Base-by-base conservation (phyloP, 2,329 filamentous ascomycete genomes). In the Aspergillus nomiae region DNA sequence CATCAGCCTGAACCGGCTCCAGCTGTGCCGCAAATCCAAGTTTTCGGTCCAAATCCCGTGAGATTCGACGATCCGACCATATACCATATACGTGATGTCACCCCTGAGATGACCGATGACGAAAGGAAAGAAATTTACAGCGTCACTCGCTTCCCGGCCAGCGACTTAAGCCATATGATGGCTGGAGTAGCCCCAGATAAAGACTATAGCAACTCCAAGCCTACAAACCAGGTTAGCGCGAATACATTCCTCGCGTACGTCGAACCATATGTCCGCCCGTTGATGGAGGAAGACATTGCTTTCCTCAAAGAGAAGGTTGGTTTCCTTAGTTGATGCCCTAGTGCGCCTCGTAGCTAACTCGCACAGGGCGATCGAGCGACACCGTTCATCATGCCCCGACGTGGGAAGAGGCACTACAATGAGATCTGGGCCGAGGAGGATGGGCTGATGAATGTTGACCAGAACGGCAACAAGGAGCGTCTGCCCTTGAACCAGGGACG, bases 391-490 rank as follows among this genome's bases (percentile, higher is more conserved):
- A 92, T 97, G 77, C 93, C 94, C 9, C 89, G 90, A 67, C 89
- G 93, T 26, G 94, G 93, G 53, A 91, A 92, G 76, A 89, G 89
- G 70, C 90, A 92, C 73, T 99, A 98, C 78, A 89, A 87, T 28
- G 94, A 98, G 64, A 84, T 94, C 11, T 99, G 95, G 95, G 90
- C 92, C 0, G 93, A 97, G 69, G 95, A 99, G 75, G 95, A 99
- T 73, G 92, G 92, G 11, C 83, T 87, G 55, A 90, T 92, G 83
- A 85, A 89, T 43, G 81, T 94, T 9, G 92, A 96, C 73, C 84
- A 86, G 5, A 83, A 86, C 41, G 83, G 86, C 64, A 83, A 83
- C 28, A 83, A 85, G 46, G 89, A 92, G 61, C 89, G 87, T 67
- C 84, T 92, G 8, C 86, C 92, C 0, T 84, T 90, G 1, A 97